Evolutionary conservation across 1,139 yeast genomes (phyloP), one percentile per base, ranked within the genome.

Genomic region (Hansenula sp.): DNA sequence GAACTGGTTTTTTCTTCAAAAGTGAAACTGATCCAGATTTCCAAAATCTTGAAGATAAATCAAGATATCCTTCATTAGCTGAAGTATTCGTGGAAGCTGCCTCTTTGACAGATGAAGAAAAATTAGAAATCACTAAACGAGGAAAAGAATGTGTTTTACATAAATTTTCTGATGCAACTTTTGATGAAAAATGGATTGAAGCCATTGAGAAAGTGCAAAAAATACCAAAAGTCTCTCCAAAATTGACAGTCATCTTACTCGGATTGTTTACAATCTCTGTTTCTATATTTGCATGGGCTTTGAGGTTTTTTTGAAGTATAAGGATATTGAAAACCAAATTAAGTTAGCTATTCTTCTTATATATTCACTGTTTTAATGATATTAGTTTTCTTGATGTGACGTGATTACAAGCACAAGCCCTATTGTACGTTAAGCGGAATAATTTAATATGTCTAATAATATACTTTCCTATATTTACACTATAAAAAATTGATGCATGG

Each of bases 1-100:
- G 73, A 40, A 76, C 86, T 0, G 96, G 96, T 0, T 83, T 84
- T 52, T 84, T 88, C 63, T 91, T 90, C 70, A 81, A 76, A 49
- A 73, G 77, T 43, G 76, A 73, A 38, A 74, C 76, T 3, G 97
- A 90, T 61, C 91, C 87, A 27, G 79, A 77, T 52, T 67, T 55
- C 45, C 59, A 52, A 3, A 19, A 32, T 5, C 8, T 33, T 3
- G 47, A 48, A 17, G 50, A 50, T n/a, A 38, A 41, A n/a, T 53
- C 49, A 37, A 58, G 54, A 40, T 75, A 61, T 51, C 77, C 77
- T 18, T 63, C 70, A 8, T 70, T 83, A 49, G 61, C 66, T 12
- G 73, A 74, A 35, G 63, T 80, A 10, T 70, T 79, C 40, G 58
- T 70, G 4, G 53, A 60, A 15, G 74, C 71, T 7, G 71, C 74